Evolutionary conservation across 371 early-diverging fungal species (phyloP).

Genomic region (Haplosporangium sp.): DNA sequence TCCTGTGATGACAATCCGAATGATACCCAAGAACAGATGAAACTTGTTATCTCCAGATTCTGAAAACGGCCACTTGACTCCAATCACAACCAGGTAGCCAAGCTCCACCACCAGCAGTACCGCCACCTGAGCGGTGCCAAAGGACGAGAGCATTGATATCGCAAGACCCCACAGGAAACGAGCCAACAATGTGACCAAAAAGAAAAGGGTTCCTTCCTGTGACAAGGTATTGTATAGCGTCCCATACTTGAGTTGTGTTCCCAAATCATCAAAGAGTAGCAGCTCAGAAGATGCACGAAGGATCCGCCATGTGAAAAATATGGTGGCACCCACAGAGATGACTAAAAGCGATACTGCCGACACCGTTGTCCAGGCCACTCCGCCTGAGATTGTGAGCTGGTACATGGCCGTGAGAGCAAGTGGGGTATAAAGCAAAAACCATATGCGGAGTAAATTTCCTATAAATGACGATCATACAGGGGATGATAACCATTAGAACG

Average conservation of each 20-base stretch:
- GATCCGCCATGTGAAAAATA: constrained; percentile 44
- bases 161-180: constrained; percentile 49
- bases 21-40: constrained; percentile 42
- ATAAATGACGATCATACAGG: neutral
- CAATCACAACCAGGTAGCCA: constrained; percentile 36
- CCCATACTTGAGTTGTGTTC: constrained; percentile 61
- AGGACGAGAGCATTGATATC: constrained; percentile 39
- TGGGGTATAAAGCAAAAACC: constrained; percentile 42
- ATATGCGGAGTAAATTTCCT: constrained; percentile 43
- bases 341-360: constrained; percentile 23
- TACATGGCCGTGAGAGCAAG: constrained; percentile 46
- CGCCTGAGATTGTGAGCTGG: constrained; percentile 41
- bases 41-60: constrained; percentile 50
- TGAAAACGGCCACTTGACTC: constrained; percentile 44
- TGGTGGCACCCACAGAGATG: constrained; percentile 34
- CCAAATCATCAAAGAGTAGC: constrained; percentile 57
- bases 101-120: constrained; percentile 39
- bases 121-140: constrained; percentile 39
- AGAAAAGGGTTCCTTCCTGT: constrained; percentile 60
- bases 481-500: neutral
- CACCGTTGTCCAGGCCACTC: constrained; percentile 14
- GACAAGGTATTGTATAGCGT: constrained; percentile 63
- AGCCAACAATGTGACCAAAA: constrained; percentile 53
- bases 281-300: constrained; percentile 38
- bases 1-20: constrained; percentile 41